These are phyloP conservation scores for Prunus yedoensis DNA, from an alignment of 331 rosid species.

Conservation along the genomic window DNA sequence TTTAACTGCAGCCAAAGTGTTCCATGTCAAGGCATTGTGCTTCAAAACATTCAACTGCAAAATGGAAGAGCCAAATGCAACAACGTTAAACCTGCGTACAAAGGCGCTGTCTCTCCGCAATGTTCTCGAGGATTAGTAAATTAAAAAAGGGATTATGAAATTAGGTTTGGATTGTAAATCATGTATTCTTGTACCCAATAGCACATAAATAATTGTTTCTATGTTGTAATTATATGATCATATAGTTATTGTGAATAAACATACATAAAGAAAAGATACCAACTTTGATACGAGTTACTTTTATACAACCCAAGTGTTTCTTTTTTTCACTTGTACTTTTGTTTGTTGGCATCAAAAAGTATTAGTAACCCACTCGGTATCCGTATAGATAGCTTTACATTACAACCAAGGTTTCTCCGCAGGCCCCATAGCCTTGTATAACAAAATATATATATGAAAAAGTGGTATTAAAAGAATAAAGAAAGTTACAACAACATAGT, in stretches of 20 bases:
- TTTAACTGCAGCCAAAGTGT: slow-evolving; percentile 53
- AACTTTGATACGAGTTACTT: background rate
- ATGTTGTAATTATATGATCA: background rate
- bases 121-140: background rate
- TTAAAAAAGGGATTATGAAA: too few species aligned
- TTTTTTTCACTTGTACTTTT: too few species aligned
- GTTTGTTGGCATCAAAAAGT: too few species aligned
- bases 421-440: background rate
- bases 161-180: background rate
- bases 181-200: background rate
- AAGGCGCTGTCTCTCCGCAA: slow-evolving; percentile 18
- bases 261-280: background rate
- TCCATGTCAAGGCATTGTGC: slow-evolving; percentile 49
- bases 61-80: slow-evolving; percentile 25
- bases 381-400: background rate
- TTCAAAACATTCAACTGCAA: slow-evolving; percentile 45
- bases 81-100: slow-evolving; percentile 14
- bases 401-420: background rate
- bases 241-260: background rate
- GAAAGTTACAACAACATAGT: background rate
- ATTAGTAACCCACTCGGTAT: too few species aligned
- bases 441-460: background rate
- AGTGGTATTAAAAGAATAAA: background rate
- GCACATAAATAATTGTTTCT: slow-evolving; percentile 2
- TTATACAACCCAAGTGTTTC: too few species aligned